phyloP scores from a whole-genome alignment of 2,329 filamentous ascomycete species.

The Diplodia mutila region DNA sequence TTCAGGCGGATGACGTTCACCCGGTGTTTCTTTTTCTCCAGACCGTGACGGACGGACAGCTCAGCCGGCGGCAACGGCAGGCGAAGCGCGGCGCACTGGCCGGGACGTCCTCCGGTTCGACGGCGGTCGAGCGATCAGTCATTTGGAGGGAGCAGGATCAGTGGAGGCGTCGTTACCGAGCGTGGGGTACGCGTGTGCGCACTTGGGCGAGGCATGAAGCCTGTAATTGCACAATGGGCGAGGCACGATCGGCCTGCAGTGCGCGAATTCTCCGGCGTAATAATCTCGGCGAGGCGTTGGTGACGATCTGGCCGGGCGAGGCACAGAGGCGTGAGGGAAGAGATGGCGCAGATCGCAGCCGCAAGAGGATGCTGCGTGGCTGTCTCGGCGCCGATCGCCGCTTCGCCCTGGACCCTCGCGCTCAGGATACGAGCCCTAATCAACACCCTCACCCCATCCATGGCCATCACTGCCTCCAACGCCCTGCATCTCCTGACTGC shows the following conservation, averaged over 20 bases:
- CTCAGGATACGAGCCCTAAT: background rate
- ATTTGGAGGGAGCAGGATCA: background rate
- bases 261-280: conserved; percentile 20
- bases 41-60: background rate
- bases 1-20: background rate
- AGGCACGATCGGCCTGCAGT: background rate
- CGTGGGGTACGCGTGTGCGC: conserved; percentile 1
- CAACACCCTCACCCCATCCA: background rate
- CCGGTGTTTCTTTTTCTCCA: background rate
- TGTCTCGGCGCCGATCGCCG: background rate
- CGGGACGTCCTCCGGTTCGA: background rate
- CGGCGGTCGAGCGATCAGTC: background rate
- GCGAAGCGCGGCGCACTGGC: background rate
- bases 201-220: background rate
- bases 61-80: background rate
- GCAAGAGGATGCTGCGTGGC: background rate
- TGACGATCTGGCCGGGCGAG: conserved; percentile 5
- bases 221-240: background rate
- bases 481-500: background rate
- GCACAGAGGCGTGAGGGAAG: background rate
- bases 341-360: background rate
- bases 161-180: background rate
- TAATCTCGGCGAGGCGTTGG: background rate
- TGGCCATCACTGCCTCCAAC: conserved; percentile 1
- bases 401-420: background rate